Conservation (phyloP, 108 stramenopile genomes). For the Nannochloropsis gaditana region DNA sequence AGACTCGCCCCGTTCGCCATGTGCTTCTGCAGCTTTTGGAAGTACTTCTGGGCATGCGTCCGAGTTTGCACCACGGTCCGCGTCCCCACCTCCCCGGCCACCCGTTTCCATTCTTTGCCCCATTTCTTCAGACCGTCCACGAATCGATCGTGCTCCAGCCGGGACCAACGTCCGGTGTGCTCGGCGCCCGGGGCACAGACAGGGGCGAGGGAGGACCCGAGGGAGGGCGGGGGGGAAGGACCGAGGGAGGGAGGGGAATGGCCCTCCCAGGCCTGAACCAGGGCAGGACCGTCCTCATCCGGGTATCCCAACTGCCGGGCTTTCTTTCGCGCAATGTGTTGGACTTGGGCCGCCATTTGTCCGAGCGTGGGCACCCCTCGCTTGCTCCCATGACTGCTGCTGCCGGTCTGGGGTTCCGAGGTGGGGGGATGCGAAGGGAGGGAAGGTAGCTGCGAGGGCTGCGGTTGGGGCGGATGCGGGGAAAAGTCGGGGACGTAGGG, state of each 20-base stretch:
- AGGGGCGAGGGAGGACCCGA: not conserved
- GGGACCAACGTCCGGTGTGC: constrained; percentile 48
- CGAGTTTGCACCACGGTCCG: constrained; percentile 94
- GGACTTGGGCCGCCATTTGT: not conserved
- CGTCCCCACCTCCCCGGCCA: constrained; percentile 68
- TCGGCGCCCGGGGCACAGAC: constrained; percentile 45
- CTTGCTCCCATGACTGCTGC: not conserved
- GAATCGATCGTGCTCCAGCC: constrained; percentile 49
- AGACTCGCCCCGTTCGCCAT: not conserved
- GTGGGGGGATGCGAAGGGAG: too few species aligned
- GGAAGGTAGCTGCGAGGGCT: too few species aligned
- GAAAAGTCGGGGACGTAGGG: too few species aligned
- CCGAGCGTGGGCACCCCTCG: not conserved
- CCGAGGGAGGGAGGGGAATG: too few species aligned
- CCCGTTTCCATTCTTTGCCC: constrained; percentile 51
- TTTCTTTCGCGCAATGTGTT: not conserved
- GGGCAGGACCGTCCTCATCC: not conserved
- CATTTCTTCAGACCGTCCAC: constrained; percentile 46
- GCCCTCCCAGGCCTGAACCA: not conserved
- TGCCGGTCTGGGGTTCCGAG: not conserved
- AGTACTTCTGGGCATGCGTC: constrained; percentile 98
- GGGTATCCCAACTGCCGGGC: not conserved
- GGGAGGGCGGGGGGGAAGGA: too few species aligned
- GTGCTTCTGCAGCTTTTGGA: constrained; percentile 86
- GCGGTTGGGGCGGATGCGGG: too few species aligned